These are phyloP conservation scores for Limtongozyma cylindracea DNA, from an alignment of 805 yeast genomes.

Conservation along the genomic window DNA sequence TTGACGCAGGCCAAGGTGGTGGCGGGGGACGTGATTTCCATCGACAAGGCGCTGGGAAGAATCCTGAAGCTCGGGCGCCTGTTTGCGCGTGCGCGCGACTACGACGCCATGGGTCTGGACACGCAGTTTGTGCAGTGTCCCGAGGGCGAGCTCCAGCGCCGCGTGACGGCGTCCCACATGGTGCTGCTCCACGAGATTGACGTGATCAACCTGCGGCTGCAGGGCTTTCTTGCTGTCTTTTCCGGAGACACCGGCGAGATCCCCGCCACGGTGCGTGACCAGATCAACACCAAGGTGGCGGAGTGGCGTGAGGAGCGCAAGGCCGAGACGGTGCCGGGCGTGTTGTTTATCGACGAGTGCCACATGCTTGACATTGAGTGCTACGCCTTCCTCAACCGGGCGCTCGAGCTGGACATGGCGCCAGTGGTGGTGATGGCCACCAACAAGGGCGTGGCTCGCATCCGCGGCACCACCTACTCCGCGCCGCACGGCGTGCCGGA, in stretches of 20 bases:
- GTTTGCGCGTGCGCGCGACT: conserved; percentile 87
- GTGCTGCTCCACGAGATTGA: conserved; percentile 96
- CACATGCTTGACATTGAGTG: conserved; percentile 97
- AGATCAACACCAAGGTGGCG: conserved; percentile 87
- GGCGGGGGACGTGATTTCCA: conserved; percentile 91
- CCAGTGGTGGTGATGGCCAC: conserved; percentile 97
- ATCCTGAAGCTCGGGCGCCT: conserved; percentile 89
- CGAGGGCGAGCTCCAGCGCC: conserved; percentile 92
- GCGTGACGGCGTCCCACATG: conserved; percentile 90
- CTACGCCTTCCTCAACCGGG: conserved; percentile 85
- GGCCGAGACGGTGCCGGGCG: conserved; percentile 96
- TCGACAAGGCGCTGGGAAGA: conserved; percentile 89
- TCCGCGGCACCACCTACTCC: conserved; percentile 81
- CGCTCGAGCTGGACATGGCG: conserved; percentile 86
- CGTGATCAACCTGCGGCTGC: conserved; percentile 91
- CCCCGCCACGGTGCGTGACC: conserved; percentile 84
- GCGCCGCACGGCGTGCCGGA: conserved; percentile 97
- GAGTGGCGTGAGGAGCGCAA: conserved; percentile 99
- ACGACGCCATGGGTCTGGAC: conserved; percentile 97
- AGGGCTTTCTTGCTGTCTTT: conserved; percentile 87
- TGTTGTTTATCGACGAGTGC: conserved; percentile 89
- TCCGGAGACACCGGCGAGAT: conserved; percentile 97
- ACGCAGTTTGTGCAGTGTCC: conserved; percentile 96
- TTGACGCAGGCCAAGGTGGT: conserved; percentile 83
- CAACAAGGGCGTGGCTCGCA: conserved; percentile 81